Percentiles rank a stretch among this genome's conserved stretches.
Evolutionary conservation across 768 basidiomycete species (phyloP).

Genomic region (Brasilioporus rufonigricans): DNA sequence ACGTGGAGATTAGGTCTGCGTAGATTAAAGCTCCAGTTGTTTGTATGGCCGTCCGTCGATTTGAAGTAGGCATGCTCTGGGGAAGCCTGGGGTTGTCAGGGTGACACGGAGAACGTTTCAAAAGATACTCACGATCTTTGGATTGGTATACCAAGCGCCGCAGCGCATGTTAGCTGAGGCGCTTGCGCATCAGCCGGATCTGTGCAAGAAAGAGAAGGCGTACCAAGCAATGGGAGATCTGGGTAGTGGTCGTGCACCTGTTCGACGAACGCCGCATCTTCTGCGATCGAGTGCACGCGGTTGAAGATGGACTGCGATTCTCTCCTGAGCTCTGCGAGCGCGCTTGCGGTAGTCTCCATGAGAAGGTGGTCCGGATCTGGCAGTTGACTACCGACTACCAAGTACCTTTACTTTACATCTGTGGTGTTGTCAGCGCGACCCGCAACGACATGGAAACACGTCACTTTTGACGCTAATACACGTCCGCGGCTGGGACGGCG

Average conservation of each 20-base stretch:
- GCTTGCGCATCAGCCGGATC: background rate
- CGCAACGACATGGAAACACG: too few species aligned
- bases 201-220: conserved; percentile 18
- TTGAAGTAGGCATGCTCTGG: conserved; percentile 73
- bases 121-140: conserved; percentile 48
- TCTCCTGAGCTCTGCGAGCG: conserved; percentile 54
- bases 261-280: conserved; percentile 72
- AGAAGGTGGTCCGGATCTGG: too few species aligned
- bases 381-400: too few species aligned
- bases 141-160: conserved; percentile 91
- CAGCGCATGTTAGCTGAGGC: conserved; percentile 83
- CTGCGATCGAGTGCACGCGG: conserved; percentile 80
- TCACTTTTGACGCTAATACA: too few species aligned
- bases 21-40: conserved; percentile 83
- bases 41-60: conserved; percentile 85
- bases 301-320: conserved; percentile 81
- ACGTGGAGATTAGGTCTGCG: conserved; percentile 83
- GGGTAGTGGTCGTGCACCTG: conserved; percentile 48
- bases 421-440: too few species aligned
- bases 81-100: conserved; percentile 7
- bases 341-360: conserved; percentile 15
- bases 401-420: too few species aligned
- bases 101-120: background rate
- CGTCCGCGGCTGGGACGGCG: too few species aligned
- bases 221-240: conserved; percentile 56